Percentiles rank a stretch among this genome's conserved stretches.
Evolutionary conservation across 1,284 basidiomycete species (phyloP).

Genomic region (Coriolopsis trogii): DNA sequence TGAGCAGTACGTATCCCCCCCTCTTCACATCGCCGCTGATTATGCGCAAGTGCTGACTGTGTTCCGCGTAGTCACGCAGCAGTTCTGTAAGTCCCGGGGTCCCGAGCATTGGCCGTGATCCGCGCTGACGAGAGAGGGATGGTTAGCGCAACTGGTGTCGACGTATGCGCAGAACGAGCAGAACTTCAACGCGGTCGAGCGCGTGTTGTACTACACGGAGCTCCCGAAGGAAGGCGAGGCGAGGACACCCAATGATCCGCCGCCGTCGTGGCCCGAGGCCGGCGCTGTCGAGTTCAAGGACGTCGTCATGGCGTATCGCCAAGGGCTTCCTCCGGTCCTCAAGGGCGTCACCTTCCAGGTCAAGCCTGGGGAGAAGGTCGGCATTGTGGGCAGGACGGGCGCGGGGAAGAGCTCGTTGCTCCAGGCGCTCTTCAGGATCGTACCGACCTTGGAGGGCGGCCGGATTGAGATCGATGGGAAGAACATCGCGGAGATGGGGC

Average conservation of each 20-base stretch:
- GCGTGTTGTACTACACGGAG: constrained; percentile 61
- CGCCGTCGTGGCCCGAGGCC: constrained; percentile 65
- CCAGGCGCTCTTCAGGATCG: constrained; percentile 73
- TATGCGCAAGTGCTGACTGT: neutral
- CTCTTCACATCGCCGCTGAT: neutral
- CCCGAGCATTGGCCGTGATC: neutral
- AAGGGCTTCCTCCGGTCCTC: constrained; percentile 74
- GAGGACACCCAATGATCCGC: constrained; percentile 50
- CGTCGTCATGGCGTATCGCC: constrained; percentile 69
- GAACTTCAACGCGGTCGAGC: constrained; percentile 76
- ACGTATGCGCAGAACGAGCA: constrained; percentile 65
- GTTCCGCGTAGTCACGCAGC: constrained; percentile 46
- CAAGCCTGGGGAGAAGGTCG: constrained; percentile 74
- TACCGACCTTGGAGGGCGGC: constrained; percentile 66
- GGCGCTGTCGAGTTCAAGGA: constrained; percentile 67
- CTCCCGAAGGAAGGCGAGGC: constrained; percentile 51
- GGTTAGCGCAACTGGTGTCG: constrained; percentile 58
- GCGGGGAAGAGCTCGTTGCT: constrained; percentile 82
- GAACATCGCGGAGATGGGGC: constrained; percentile 59
- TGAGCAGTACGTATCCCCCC: constrained; percentile 57
- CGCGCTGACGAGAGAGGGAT: neutral
- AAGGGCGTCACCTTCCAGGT: constrained; percentile 67
- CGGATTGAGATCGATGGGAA: constrained; percentile 72
- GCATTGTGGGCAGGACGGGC: constrained; percentile 76
- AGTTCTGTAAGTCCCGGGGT: constrained; percentile 49